Conservation (phyloP, 495 filamentous ascomycete species). For the Aspergillus panamensis region DNA sequence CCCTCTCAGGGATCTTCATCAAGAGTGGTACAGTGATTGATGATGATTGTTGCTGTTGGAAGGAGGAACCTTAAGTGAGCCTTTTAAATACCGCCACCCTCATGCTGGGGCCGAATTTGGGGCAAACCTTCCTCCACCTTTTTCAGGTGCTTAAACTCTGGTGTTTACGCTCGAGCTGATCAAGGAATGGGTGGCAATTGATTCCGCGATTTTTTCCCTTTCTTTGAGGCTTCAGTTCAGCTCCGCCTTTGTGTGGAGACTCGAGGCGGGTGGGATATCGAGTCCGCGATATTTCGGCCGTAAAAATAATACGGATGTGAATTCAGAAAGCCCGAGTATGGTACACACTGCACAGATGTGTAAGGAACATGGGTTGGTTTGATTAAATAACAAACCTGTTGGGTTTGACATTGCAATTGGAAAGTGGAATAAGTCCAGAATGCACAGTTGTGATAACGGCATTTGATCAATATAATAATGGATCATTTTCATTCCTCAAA, state of each 20-base stretch:
- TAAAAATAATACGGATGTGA: neutral
- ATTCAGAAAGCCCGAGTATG: neutral
- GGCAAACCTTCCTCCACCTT: neutral
- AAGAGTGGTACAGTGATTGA: neutral
- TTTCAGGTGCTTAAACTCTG: neutral
- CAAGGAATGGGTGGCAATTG: neutral
- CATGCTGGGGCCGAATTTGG: neutral
- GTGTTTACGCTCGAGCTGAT: neutral
- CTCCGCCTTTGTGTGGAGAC: neutral
- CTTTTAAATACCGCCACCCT: neutral
- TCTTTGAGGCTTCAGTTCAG: neutral
- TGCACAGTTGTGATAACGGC: neutral
- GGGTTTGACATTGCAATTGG: too few species aligned
- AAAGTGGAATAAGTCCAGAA: neutral
- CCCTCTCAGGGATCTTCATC: neutral
- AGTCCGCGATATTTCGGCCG: neutral
- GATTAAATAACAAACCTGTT: too few species aligned
- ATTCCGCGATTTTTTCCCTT: neutral
- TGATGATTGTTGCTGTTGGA: neutral
- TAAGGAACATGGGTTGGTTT: neutral
- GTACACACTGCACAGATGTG: neutral
- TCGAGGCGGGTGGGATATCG: neutral
- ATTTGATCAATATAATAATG: neutral
- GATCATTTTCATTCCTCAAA: too few species aligned
- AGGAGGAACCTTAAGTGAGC: slow-evolving; percentile 1